These are phyloP conservation scores for Russula dissimulans DNA, from an alignment of 768 basidiomycete species.

Conservation along the genomic window DNA sequence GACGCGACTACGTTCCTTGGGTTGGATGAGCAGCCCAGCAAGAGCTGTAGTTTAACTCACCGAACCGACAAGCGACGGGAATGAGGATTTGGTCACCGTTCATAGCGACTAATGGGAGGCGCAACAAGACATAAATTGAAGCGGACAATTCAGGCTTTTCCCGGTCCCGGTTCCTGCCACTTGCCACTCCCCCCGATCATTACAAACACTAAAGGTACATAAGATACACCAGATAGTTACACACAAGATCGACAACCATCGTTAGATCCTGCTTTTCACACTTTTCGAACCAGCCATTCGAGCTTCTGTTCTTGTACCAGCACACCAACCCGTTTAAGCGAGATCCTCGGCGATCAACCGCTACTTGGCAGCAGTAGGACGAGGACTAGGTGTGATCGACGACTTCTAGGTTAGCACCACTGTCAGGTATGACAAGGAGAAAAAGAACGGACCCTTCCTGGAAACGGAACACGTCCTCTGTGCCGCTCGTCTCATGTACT, in stretches of 20 bases:
- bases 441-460: conserved; percentile 10
- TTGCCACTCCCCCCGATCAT: not conserved
- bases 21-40: not conserved
- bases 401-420: not conserved
- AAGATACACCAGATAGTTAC: too few species aligned
- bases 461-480: conserved; percentile 21
- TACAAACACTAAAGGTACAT: too few species aligned
- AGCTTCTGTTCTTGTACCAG: not conserved
- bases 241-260: too few species aligned
- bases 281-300: not conserved
- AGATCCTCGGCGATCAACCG: too few species aligned
- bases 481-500: conserved; percentile 28
- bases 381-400: not conserved
- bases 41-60: conserved; percentile 30
- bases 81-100: conserved; percentile 21
- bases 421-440: not conserved
- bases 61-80: conserved; percentile 47
- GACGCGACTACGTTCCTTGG: conserved; percentile 38
- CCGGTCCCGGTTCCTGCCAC: too few species aligned
- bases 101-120: not conserved
- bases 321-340: not conserved
- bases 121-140: not conserved
- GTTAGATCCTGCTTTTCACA: too few species aligned
- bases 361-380: not conserved
- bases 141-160: too few species aligned